Conservation (phyloP, 345 rosid species). For the Viola odorata region DNA sequence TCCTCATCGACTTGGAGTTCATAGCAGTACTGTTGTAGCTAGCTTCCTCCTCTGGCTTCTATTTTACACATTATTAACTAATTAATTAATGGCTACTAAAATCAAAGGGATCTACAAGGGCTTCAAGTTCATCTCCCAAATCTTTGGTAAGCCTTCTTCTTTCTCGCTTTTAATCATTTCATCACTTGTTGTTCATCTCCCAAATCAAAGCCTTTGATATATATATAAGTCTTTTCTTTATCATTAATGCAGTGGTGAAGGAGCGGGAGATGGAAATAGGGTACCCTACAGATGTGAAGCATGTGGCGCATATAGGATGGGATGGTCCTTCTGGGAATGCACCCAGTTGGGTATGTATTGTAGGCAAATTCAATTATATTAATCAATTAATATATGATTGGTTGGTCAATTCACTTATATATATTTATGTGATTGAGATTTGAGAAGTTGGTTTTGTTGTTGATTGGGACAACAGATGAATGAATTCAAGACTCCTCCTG, state of each 20-base stretch:
- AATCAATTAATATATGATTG: too few species aligned
- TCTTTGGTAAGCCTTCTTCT: conserved; percentile 47
- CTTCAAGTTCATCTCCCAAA: conserved; percentile 79
- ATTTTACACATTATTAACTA: conserved; percentile 13
- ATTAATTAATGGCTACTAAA: conserved; percentile 55
- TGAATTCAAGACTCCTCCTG: conserved; percentile 66
- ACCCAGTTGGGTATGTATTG: conserved; percentile 77
- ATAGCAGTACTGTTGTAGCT: background rate
- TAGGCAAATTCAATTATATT: background rate
- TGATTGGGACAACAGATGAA: conserved; percentile 53
- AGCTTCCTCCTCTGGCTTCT: too few species aligned
- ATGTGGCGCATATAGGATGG: conserved; percentile 89
- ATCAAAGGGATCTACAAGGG: conserved; percentile 85
- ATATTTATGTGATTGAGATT: background rate
- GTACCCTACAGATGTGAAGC: conserved; percentile 91
- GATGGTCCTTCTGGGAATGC: conserved; percentile 65
- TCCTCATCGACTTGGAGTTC: too few species aligned
- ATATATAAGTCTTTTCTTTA: too few species aligned
- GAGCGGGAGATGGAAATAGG: conserved; percentile 85
- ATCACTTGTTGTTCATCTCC: too few species aligned
- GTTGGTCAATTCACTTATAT: background rate
- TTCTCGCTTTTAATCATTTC: background rate
- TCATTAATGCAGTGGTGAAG: conserved; percentile 59
- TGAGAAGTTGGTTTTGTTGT: conserved; percentile 1
- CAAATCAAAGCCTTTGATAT: too few species aligned